phyloP scores from a whole-genome alignment of 139 green algal species.

The Cymbomonas tetramitiformis region DNA sequence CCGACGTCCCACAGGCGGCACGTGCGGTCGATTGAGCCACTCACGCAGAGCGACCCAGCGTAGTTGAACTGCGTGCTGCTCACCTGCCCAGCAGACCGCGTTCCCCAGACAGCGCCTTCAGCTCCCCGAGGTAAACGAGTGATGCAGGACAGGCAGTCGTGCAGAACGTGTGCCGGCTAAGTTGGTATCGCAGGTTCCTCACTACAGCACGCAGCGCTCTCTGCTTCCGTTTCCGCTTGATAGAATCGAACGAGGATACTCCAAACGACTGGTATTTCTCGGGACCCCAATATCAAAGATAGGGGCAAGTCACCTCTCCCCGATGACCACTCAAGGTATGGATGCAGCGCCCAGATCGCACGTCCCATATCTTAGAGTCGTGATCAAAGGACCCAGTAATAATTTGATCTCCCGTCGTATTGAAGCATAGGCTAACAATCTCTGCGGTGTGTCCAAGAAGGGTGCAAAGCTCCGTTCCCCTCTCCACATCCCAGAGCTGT shows the following conservation, averaged over 20 bases:
- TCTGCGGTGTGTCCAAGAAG: slow-evolving; percentile 46
- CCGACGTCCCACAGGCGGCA: slow-evolving; percentile 46
- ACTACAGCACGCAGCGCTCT: too few species aligned
- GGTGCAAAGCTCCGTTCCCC: slow-evolving; percentile 35
- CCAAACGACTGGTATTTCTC: not conserved
- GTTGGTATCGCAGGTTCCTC: too few species aligned
- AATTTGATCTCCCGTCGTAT: slow-evolving; percentile 39
- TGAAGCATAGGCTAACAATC: slow-evolving; percentile 53
- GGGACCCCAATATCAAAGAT: slow-evolving; percentile 22
- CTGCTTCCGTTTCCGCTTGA: too few species aligned
- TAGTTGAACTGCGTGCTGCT: slow-evolving; percentile 45
- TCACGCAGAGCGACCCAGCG: slow-evolving; percentile 35
- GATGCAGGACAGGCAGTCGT: too few species aligned
- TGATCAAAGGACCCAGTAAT: slow-evolving; percentile 57
- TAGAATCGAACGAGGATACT: too few species aligned
- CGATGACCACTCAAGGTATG: slow-evolving; percentile 45
- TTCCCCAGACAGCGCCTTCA: too few species aligned
- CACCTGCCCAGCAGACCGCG: too few species aligned
- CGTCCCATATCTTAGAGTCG: slow-evolving; percentile 50
- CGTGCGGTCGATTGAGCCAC: slow-evolving; percentile 47
- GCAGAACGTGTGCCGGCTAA: too few species aligned
- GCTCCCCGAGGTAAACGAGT: too few species aligned
- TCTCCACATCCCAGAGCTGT: slow-evolving; percentile 61
- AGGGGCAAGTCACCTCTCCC: too few species aligned
- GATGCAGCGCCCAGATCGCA: slow-evolving; percentile 46